Base-by-base conservation (phyloP, 2,329 filamentous ascomycete genomes). In the Cylindrodendrum hubeiense region DNA sequence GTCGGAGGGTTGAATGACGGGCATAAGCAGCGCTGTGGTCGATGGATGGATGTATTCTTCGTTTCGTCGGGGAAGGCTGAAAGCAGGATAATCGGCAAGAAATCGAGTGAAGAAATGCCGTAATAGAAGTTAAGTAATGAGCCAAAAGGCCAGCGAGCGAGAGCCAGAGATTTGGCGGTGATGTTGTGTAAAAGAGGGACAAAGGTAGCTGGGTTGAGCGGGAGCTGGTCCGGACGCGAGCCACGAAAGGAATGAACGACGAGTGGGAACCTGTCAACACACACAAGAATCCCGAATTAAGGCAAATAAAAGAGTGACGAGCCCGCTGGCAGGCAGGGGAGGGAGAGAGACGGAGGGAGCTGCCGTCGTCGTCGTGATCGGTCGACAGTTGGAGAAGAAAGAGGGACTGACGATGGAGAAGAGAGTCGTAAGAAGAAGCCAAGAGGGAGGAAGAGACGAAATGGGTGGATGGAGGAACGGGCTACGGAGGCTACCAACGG, bases 311-410 rank as follows among this genome's bases (percentile, higher is more conserved):
- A 75, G 74, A 75, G 55, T 83, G 87, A 81, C 83, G 81, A 80
- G 85, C 86, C 86, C 79, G 85, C 84, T 85, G 82, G 84, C 85
- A 86, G 84, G 84, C 84, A 71, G 65, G 67, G 75, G 63, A 58
- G 37, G 60, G 59, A 39, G 28, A 60, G 67, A 65, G 69, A 66
- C 69, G 66, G 68, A 64, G 54, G 53, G 49, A 44, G 64, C 55
- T 66, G 46, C 67, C 69, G 70, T 67, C 67, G 71, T 72, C 65
- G 66, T 67, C 61, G 59, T 62, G 73, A 50, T 75, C 80, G 79
- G 78, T 83, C 78, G 78, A 77, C 72, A 75, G 74, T 71, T 69
- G 70, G 61, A 65, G 67, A 71, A 73, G 70, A 71, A 71, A 69
- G 70, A 72, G 63, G 56, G 74, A 75, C 71, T 71, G 75, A 76